Percentiles rank a stretch among this genome's conserved stretches.
Conservation (phyloP, 148 eudicot species). For the Spergularia bocconei region DNA sequence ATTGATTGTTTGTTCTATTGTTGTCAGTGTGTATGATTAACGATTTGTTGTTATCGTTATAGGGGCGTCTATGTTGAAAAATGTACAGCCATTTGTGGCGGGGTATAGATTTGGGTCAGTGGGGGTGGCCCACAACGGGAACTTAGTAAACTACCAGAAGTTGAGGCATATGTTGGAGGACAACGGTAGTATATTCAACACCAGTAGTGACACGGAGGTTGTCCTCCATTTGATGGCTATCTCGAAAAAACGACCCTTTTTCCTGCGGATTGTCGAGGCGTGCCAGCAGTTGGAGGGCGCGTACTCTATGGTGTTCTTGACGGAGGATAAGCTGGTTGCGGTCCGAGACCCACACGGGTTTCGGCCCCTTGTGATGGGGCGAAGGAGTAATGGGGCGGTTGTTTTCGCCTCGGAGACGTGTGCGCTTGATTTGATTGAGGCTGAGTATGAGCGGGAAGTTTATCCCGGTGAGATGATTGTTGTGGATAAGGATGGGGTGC, state of each 20-base stretch:
- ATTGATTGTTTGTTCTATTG: neutral
- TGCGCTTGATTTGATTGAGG: slow-evolving; percentile 83
- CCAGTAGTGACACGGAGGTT: slow-evolving; percentile 76
- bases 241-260: slow-evolving; percentile 50
- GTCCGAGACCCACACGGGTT: slow-evolving; percentile 84
- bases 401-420: slow-evolving; percentile 93
- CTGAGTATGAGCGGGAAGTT: slow-evolving; percentile 75
- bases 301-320: slow-evolving; percentile 77
- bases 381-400: slow-evolving; percentile 77
- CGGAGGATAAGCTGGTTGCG: slow-evolving; percentile 80
- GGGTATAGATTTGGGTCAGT: slow-evolving; percentile 67
- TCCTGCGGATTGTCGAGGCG: slow-evolving; percentile 43
- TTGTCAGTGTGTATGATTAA: neutral
- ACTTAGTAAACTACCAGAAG: slow-evolving; percentile 63
- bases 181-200: slow-evolving; percentile 66
- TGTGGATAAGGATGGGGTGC: slow-evolving; percentile 72
- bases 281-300: slow-evolving; percentile 71
- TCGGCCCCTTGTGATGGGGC: slow-evolving; percentile 89
- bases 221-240: slow-evolving; percentile 73
- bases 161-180: slow-evolving; percentile 54
- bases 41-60: too few species aligned
- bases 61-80: slow-evolving; percentile 63
- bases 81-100: slow-evolving; percentile 83
- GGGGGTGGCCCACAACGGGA: slow-evolving; percentile 87
- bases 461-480: slow-evolving; percentile 78